Evolutionary conservation across 106 monocot genomes (phyloP).

Genomic region (Agapanthus africanus): DNA sequence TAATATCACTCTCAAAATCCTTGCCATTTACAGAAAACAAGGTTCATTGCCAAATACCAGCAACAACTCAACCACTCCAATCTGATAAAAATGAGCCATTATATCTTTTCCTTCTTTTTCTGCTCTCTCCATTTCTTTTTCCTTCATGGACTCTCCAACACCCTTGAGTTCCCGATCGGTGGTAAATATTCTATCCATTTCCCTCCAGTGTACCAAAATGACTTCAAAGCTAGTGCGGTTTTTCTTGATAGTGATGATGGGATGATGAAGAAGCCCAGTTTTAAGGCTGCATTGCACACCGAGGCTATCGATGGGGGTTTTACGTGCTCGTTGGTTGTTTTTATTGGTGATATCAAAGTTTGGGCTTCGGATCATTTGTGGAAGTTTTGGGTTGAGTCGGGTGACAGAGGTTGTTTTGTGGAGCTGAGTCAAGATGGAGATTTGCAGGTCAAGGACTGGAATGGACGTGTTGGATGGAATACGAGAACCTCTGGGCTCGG

Average conservation of each 20-base stretch:
- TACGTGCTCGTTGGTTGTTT: slow-evolving; percentile 29
- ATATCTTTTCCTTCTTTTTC: background rate
- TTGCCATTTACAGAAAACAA: background rate
- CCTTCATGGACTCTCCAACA: background rate
- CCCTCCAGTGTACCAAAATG: slow-evolving; percentile 22
- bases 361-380: slow-evolving; percentile 47
- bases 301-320: slow-evolving; percentile 22
- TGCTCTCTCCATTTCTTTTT: slow-evolving; percentile 5
- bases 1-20: background rate
- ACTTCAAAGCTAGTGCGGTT: slow-evolving; percentile 18
- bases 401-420: slow-evolving; percentile 14
- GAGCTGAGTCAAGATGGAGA: slow-evolving; percentile 30
- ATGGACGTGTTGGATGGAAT: slow-evolving; percentile 32
- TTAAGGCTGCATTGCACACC: slow-evolving; percentile 31
- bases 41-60: background rate
- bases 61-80: no score
- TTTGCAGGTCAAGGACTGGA: slow-evolving; percentile 28
- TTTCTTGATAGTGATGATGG: slow-evolving; percentile 1
- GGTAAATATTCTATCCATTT: slow-evolving; percentile 12
- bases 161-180: slow-evolving; percentile 15
- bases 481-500: slow-evolving; percentile 21
- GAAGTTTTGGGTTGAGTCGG: slow-evolving; percentile 25
- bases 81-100: background rate
- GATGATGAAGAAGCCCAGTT: slow-evolving; percentile 7
- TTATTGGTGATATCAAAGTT: slow-evolving; percentile 36